Percentiles rank a stretch among this genome's conserved stretches.
phyloP scores from a whole-genome alignment of 345 rosid genomes.

The Psidium friedrichsthalianum region DNA sequence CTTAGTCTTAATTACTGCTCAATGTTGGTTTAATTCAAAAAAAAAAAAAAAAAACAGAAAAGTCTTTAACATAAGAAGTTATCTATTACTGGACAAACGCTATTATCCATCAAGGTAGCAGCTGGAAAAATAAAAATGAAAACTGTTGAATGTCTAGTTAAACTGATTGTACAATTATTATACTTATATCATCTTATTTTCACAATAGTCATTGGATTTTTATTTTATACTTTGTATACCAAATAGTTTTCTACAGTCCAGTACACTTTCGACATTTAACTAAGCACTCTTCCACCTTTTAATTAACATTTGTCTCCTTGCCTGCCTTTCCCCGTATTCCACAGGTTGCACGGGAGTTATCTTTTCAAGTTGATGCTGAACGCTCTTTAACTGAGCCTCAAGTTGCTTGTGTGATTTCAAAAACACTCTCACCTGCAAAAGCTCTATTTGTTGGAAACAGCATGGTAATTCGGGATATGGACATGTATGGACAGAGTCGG shows the following conservation, averaged over 20 bases:
- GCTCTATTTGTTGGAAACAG: conserved; percentile 92
- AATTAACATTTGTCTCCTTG: neutral
- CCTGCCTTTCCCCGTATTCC: conserved; percentile 4
- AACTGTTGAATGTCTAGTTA: neutral
- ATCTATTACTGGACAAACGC: neutral
- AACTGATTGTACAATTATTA: no score
- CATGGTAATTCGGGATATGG: conserved; percentile 90
- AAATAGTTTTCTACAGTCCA: neutral
- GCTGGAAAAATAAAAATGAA: neutral
- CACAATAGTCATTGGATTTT: neutral
- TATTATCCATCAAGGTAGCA: neutral
- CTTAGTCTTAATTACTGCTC: neutral
- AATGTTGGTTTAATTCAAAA: neutral
- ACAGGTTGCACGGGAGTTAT: conserved; percentile 66
- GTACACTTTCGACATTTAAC: neutral
- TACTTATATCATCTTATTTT: neutral
- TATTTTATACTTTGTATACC: neutral
- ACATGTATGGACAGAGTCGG: conserved; percentile 70
- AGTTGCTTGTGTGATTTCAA: conserved; percentile 56
- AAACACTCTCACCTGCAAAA: conserved; percentile 41
- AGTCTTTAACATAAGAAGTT: neutral
- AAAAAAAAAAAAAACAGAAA: neutral
- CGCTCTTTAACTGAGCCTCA: conserved; percentile 67
- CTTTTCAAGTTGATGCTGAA: conserved; percentile 54
- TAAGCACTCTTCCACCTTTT: neutral